Percentiles rank a stretch among this genome's conserved stretches.
These are phyloP conservation scores for Boletus pseudopeckii DNA, from an alignment of 768 basidiomycete species.

Conservation along the genomic window DNA sequence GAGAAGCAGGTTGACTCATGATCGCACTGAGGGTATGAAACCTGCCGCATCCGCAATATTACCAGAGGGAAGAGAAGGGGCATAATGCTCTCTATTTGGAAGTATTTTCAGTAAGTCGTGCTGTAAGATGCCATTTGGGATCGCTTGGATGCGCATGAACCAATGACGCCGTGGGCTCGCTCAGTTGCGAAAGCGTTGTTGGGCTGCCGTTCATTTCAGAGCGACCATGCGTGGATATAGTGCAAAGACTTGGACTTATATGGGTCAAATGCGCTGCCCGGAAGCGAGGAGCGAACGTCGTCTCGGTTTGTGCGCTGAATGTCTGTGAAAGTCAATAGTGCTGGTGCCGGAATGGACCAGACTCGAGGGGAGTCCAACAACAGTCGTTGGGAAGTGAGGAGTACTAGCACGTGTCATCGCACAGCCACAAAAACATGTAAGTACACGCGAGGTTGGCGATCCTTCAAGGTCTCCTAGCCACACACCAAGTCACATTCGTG, in stretches of 20 bases:
- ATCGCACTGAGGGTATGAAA: background rate
- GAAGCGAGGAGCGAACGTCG: background rate
- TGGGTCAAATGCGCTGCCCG: background rate
- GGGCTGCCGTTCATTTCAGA: background rate
- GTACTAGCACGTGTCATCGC: background rate
- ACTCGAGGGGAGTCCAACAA: no score
- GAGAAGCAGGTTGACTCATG: background rate
- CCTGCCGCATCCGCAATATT: background rate
- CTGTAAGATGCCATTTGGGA: background rate
- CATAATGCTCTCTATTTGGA: background rate
- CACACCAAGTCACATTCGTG: background rate
- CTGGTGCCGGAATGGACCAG: no score
- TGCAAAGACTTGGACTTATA: background rate
- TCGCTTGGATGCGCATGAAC: no score
- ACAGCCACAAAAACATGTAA: constrained; percentile 9
- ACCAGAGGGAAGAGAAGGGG: background rate
- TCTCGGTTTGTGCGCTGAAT: background rate
- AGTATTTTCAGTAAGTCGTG: background rate
- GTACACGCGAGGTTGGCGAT: background rate
- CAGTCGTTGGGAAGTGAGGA: background rate
- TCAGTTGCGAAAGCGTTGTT: background rate
- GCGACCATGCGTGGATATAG: background rate
- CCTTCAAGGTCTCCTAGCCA: background rate
- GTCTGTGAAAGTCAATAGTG: background rate
- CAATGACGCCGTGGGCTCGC: no score